Conservation (phyloP, 140 eudicot genomes). For the Bidens hawaiensis region DNA sequence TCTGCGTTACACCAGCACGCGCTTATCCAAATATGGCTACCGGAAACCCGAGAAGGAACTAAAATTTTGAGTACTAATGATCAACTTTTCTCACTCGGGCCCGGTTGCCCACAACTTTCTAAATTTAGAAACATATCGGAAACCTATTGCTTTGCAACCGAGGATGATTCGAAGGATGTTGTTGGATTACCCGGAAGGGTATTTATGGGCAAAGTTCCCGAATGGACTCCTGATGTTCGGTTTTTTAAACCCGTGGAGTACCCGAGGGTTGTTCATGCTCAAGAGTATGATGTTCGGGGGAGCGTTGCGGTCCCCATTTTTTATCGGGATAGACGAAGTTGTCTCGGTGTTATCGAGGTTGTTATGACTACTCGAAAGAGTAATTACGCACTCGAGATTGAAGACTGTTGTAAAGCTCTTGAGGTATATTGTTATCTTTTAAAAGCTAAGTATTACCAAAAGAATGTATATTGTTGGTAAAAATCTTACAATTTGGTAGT, state of each 20-base stretch:
- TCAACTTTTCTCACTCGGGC: constrained; percentile 59
- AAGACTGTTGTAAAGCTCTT: constrained; percentile 79
- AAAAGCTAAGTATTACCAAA: too few species aligned
- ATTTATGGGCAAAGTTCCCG: constrained; percentile 72
- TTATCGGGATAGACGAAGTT: constrained; percentile 57
- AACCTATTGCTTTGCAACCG: constrained; percentile 53
- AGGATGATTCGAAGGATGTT: constrained; percentile 48
- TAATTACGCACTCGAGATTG: constrained; percentile 67
- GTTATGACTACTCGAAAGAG: constrained; percentile 73
- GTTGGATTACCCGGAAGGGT: constrained; percentile 87
- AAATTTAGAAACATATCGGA: constrained; percentile 62
- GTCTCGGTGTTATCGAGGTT: constrained; percentile 90
- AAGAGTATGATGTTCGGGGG: constrained; percentile 71
- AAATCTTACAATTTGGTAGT: too few species aligned
- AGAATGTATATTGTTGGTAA: too few species aligned
- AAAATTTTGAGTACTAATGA: constrained; percentile 54
- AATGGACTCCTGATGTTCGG: constrained; percentile 97
- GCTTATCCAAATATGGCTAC: constrained; percentile 85
- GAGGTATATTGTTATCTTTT: constrained; percentile 41
- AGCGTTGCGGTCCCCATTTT: constrained; percentile 85
- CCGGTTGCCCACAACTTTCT: constrained; percentile 58
- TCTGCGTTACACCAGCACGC: constrained; percentile 42
- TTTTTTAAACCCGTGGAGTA: constrained; percentile 76
- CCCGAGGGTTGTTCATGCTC: constrained; percentile 70
- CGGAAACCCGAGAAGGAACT: constrained; percentile 56